Conservation (phyloP, 177 flowering plant species). For the Tripterygium wilfordii region DNA sequence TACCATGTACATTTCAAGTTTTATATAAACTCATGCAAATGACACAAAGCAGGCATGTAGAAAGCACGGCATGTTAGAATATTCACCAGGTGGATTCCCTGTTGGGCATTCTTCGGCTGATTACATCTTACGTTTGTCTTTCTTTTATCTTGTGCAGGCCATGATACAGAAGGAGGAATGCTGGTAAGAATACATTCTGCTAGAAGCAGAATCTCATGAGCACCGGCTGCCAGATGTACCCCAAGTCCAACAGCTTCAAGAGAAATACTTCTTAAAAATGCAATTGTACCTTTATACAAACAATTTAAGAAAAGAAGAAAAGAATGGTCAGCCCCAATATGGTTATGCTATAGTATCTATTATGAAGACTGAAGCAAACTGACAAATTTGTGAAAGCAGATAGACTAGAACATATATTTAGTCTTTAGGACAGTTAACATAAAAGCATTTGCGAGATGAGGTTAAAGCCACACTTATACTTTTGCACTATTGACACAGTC, state of each 20-base stretch:
- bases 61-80: not conserved
- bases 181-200: slow-evolving; percentile 73
- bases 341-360: no score
- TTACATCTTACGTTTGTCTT: slow-evolving; percentile 52
- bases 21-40: no score
- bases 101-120: slow-evolving; percentile 85
- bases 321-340: not conserved
- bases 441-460: no score
- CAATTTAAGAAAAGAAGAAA: not conserved
- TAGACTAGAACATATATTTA: no score
- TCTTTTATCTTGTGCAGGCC: slow-evolving; percentile 30
- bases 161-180: slow-evolving; percentile 55
- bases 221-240: slow-evolving; percentile 92
- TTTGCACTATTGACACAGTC: no score
- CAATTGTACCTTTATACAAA: slow-evolving; percentile 57
- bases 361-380: not conserved
- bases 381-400: not conserved
- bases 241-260: slow-evolving; percentile 96
- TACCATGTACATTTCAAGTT: not conserved
- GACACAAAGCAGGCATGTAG: not conserved
- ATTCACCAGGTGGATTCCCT: slow-evolving; percentile 76
- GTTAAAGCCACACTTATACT: no score
- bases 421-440: no score
- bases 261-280: slow-evolving; percentile 93
- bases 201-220: slow-evolving; percentile 83